These are phyloP conservation scores for Podila verticillata DNA, from an alignment of 192 early-diverging fungal genomes.

Conservation along the genomic window DNA sequence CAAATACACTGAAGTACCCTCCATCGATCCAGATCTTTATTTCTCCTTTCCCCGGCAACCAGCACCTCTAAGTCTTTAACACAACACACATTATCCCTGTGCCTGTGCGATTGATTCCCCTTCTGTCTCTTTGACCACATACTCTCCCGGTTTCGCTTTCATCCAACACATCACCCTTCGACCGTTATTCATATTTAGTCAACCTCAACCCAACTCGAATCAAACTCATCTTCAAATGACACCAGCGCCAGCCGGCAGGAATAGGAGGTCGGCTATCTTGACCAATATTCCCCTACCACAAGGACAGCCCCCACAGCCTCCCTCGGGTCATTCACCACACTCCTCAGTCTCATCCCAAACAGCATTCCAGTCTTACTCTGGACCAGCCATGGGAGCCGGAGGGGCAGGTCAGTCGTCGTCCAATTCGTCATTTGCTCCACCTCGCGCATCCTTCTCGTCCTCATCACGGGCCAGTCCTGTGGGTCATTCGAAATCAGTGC, in stretches of 20 bases:
- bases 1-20: too few species aligned
- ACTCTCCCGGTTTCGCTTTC: too few species aligned
- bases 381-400: not conserved
- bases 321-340: constrained; percentile 17
- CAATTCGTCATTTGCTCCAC: constrained; percentile 15
- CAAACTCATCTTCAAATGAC: constrained; percentile 15
- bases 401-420: too few species aligned
- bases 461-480: constrained; percentile 31
- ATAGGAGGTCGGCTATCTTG: constrained; percentile 35
- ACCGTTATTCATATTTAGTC: too few species aligned
- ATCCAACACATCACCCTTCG: too few species aligned
- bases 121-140: too few species aligned
- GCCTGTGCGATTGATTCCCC: too few species aligned
- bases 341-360: constrained; percentile 39
- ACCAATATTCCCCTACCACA: constrained; percentile 26
- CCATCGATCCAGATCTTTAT: too few species aligned
- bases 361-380: constrained; percentile 2
- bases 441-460: constrained; percentile 31
- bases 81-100: too few species aligned
- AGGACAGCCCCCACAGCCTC: constrained; percentile 29
- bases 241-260: constrained; percentile 26
- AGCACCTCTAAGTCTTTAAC: not conserved
- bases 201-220: too few species aligned
- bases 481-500: not conserved
- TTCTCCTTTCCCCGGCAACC: too few species aligned